Evolutionary conservation across 352 stramenopile genomes (phyloP), one percentile per base, ranked within the genome.

Genomic region (Stephanocyclus meneghinianus): DNA sequence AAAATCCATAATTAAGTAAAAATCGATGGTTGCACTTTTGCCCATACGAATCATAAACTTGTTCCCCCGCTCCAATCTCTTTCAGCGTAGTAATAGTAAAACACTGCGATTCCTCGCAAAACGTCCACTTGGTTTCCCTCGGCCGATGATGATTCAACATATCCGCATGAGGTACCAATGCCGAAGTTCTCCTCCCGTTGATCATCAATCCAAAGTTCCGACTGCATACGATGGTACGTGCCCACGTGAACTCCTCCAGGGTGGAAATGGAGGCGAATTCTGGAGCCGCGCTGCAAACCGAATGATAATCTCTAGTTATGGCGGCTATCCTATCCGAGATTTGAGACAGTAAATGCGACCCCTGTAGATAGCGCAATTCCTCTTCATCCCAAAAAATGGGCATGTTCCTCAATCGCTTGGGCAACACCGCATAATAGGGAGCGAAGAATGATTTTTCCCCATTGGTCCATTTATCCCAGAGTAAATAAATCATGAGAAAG

Each of bases 21-120:
- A 99, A 99, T 8, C 95, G 94, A 87, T 99, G 97, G 91, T 99
- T 99, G 90, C 97, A 99, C 87, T 99, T 99, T 89, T 99, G 98
- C 30, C 97, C 97, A 86, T 99, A 99, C 57, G 93, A 98, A 87
- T 99, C 97, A 85, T 99, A 99, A 7, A 99, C 97, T 85, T 99
- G 96, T 32, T 72, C 76, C 44, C 90, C 91, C 16, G 48, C 71
- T 11, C 50, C 67, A 68, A 95, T 94, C 10, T 63, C 40, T 78
- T 92, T 88, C 30, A 95, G 83, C 37, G 92, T 92, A 8, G 88
- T 95, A 71, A 96, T 97, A 2, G 93, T 96, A 84, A 97, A 97
- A 15, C 83, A 88, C 73, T 95, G 87, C 9, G 64, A 84, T 18
- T 92, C 86, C 62, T 97, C 93, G 74, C 95, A 93, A 88, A 95